Conservation (phyloP, 1,284 basidiomycete genomes). For the Austropuccinia psidii region DNA sequence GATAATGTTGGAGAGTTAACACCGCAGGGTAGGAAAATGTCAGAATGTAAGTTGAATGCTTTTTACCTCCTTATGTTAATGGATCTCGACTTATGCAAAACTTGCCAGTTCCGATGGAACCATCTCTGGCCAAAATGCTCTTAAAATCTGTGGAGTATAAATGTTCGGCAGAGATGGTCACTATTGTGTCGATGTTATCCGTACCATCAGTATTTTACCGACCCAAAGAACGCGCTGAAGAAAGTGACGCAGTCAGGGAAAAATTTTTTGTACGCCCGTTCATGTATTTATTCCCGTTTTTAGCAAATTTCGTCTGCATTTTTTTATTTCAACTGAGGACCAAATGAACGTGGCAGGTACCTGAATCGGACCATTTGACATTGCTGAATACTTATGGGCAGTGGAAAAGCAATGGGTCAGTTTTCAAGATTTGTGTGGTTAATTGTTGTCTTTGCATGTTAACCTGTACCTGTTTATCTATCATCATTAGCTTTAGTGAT, state of each 20-base stretch:
- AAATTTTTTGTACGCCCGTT: slow-evolving; percentile 68
- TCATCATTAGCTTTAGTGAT: slow-evolving; percentile 60
- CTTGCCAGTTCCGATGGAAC: slow-evolving; percentile 51
- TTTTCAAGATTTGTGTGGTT: no score
- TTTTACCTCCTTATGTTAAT: not conserved
- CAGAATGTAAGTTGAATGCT: slow-evolving; percentile 56
- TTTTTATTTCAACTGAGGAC: not conserved
- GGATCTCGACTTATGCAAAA: not conserved
- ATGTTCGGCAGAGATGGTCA: slow-evolving; percentile 91
- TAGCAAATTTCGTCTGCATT: not conserved
- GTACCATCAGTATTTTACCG: slow-evolving; percentile 95
- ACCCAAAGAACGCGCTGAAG: slow-evolving; percentile 89
- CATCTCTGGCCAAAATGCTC: slow-evolving; percentile 95
- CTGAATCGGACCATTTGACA: slow-evolving; percentile 94
- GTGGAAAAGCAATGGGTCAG: slow-evolving; percentile 88
- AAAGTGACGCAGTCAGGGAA: slow-evolving; percentile 89
- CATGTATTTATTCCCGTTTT: not conserved
- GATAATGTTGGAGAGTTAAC: slow-evolving; percentile 98
- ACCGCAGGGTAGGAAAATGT: slow-evolving; percentile 86
- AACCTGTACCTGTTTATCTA: not conserved
- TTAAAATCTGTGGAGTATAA: slow-evolving; percentile 88
- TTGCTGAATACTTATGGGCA: slow-evolving; percentile 93
- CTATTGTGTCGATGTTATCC: slow-evolving; percentile 97
- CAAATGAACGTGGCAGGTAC: slow-evolving; percentile 50
- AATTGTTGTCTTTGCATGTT: not conserved